These are phyloP conservation scores for Rhodotorula sp. DNA, from an alignment of 1,284 basidiomycete genomes.

Conservation along the genomic window DNA sequence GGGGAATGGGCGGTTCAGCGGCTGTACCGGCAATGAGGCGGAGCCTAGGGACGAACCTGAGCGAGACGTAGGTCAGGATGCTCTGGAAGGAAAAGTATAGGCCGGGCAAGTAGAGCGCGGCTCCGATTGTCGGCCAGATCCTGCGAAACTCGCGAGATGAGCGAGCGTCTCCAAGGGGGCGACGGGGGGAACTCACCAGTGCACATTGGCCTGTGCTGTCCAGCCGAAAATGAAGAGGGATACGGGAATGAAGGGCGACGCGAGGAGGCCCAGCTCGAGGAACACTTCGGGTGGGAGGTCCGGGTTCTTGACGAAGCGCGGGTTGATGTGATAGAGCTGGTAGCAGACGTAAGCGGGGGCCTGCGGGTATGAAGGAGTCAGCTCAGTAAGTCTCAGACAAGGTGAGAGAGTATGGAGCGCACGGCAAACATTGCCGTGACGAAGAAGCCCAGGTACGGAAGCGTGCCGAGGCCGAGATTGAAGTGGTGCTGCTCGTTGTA, in stretches of 20 bases:
- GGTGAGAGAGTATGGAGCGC: not conserved
- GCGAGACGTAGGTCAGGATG: constrained; percentile 26
- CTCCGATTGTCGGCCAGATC: constrained; percentile 37
- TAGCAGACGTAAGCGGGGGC: constrained; percentile 40
- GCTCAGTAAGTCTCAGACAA: not conserved
- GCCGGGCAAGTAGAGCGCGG: constrained; percentile 32
- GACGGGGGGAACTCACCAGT: constrained; percentile 10
- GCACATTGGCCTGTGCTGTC: constrained; percentile 13
- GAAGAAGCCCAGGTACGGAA: constrained; percentile 37
- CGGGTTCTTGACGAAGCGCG: constrained; percentile 22
- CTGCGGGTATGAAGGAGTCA: constrained; percentile 7
- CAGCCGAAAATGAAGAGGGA: constrained; percentile 41
- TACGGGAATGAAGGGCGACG: constrained; percentile 12
- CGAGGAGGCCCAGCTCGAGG: constrained; percentile 28
- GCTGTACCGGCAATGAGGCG: constrained; percentile 5
- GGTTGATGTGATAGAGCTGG: constrained; percentile 16
- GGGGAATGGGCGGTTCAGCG: constrained; percentile 13
- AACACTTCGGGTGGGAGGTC: constrained; percentile 23
- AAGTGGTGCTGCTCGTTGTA: constrained; percentile 36
- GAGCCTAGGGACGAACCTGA: constrained; percentile 54
- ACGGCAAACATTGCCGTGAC: constrained; percentile 35
- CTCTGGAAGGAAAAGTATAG: constrained; percentile 2
- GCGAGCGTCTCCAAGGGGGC: not conserved
- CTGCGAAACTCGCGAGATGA: constrained; percentile 1
- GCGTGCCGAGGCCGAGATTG: constrained; percentile 24